phyloP scores from a whole-genome alignment of 495 filamentous ascomycete genomes.

The Cladorrhinum samala region DNA sequence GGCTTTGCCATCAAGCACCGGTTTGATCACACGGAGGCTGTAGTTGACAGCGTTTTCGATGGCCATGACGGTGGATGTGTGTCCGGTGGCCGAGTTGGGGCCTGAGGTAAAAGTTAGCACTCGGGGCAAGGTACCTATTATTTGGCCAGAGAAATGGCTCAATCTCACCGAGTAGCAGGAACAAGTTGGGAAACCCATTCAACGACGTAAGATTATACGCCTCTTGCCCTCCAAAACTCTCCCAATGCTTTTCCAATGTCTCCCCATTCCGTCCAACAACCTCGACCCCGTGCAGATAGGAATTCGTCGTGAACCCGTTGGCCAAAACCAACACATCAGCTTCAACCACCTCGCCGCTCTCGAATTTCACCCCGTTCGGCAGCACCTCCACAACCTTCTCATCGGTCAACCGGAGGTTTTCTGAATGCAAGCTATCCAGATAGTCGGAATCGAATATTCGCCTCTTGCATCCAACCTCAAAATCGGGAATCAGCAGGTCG shows the following conservation, averaged over 20 bases:
- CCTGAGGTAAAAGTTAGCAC: slow-evolving; percentile 19
- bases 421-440: slow-evolving; percentile 22
- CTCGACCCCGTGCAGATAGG: slow-evolving; percentile 29
- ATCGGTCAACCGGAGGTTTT: slow-evolving; percentile 30
- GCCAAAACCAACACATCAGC: slow-evolving; percentile 40
- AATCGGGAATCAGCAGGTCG: slow-evolving; percentile 37
- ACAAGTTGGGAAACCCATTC: slow-evolving; percentile 41
- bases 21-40: slow-evolving; percentile 23
- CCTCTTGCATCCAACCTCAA: slow-evolving; percentile 40
- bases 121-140: background rate
- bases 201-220: slow-evolving; percentile 34
- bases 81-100: slow-evolving; percentile 39
- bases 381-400: slow-evolving; percentile 32
- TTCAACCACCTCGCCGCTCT: slow-evolving; percentile 18
- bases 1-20: slow-evolving; percentile 31
- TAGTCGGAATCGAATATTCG: slow-evolving; percentile 37
- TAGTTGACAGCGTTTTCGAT: slow-evolving; percentile 36
- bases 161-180: slow-evolving; percentile 25
- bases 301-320: slow-evolving; percentile 34
- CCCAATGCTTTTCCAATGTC: slow-evolving; percentile 35
- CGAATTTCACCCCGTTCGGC: slow-evolving; percentile 28
- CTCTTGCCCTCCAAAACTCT: slow-evolving; percentile 27
- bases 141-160: too few species aligned
- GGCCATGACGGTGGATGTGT: slow-evolving; percentile 36
- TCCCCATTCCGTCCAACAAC: slow-evolving; percentile 28